Conservation (phyloP, 1,284 basidiomycete species). For the Puccinia coronata region DNA sequence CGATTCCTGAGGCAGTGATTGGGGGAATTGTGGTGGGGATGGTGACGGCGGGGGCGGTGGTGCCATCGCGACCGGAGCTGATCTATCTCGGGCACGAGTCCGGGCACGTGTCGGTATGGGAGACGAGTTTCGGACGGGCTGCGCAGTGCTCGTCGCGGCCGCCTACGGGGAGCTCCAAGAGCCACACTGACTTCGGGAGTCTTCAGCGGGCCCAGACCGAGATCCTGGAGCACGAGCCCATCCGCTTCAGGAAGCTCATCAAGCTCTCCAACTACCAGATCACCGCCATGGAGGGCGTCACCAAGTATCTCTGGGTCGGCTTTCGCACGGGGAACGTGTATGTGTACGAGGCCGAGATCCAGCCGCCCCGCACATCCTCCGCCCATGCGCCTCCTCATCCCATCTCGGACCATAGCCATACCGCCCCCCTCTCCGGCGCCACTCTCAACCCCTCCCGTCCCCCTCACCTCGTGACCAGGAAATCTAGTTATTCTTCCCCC, state of each 20-base stretch:
- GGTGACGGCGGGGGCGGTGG: constrained; percentile 75
- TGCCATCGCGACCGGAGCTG: constrained; percentile 69
- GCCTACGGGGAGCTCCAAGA: not conserved
- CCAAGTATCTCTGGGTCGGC: constrained; percentile 56
- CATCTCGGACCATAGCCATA: constrained; percentile 74
- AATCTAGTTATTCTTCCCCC: constrained; percentile 62
- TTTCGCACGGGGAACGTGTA: constrained; percentile 55
- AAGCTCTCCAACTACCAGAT: constrained; percentile 52
- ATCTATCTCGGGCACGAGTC: constrained; percentile 93
- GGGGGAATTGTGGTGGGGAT: constrained; percentile 65
- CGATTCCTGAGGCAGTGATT: constrained; percentile 53
- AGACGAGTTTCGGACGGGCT: constrained; percentile 51
- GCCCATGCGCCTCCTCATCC: constrained; percentile 69
- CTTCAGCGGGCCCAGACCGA: not conserved
- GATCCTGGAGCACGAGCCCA: not conserved
- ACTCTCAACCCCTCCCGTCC: constrained; percentile 78
- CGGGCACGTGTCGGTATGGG: constrained; percentile 81
- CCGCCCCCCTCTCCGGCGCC: constrained; percentile 76
- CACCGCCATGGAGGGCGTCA: constrained; percentile 55
- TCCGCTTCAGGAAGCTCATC: constrained; percentile 41
- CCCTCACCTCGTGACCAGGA: constrained; percentile 68
- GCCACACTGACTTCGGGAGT: not conserved
- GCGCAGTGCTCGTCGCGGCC: not conserved
- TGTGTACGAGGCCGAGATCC: constrained; percentile 52
- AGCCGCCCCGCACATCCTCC: constrained; percentile 61